Evolutionary conservation across 2,329 filamentous ascomycete species (phyloP), one percentile per base, ranked within the genome.

Genomic region (Incumbomyces delicatus): DNA sequence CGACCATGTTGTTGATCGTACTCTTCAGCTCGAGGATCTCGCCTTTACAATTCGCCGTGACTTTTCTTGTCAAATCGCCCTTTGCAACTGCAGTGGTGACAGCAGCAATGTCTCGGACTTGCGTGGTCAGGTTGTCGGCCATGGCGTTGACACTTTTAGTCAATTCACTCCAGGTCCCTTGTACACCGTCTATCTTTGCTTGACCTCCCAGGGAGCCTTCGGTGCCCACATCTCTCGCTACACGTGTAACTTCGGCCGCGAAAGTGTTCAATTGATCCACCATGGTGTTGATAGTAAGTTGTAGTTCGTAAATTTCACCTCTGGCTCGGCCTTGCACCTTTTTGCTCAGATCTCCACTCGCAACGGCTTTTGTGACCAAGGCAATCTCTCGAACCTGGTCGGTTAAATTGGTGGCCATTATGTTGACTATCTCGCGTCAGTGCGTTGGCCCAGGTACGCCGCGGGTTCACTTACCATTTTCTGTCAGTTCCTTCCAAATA

Each of bases 1-100:
- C 92, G 56, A 98, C 90, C 90, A 98, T 98, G 63, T 86, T 92
- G 69, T 98, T 98, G 73, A 96, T 98, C 39, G 92, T 96, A 50
- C 88, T 89, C 69, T 98, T 98, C 61, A 98, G 83, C 70, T 86
- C 87, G 62, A 81, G 85, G 60, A 89, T 96, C 74, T 90, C 92
- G 66, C 85, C 94, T 70, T 82, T 85, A 68, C 85, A 90, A 61
- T 87, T 87, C 51, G 89, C 89, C 65, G 94, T 87, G 33, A 98
- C 90, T 66, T 95, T 95, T 66, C 95, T 90, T 42, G 89, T 95
- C 58, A 98, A 75, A 64, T 98, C 92, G 68, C 90, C 90, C 66
- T 80, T 80, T 52, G 80, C 80, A 48, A 83, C 80, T 31, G 80
- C 79, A 41, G 80, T 83, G 53, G 81, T 81, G 53, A 83, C 81